Base-by-base conservation (phyloP, 2,329 filamentous ascomycete species). In the Sarocladium strictum region DNA sequence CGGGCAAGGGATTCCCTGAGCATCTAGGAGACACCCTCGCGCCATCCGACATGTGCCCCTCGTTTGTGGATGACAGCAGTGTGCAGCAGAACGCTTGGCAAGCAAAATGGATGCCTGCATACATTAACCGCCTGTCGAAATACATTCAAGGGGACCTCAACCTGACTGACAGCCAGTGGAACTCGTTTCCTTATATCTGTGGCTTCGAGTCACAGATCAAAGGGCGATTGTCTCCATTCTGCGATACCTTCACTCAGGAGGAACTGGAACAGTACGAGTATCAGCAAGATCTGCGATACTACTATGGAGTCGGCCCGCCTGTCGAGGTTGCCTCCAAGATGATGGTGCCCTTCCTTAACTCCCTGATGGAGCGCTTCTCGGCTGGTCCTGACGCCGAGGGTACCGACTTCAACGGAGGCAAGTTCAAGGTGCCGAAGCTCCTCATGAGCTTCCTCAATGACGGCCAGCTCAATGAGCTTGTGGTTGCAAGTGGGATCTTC, bases 151-250 rank as follows among this genome's bases (percentile, higher is more conserved):
- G 84, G 1, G 71, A 76, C 37, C 74, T 87, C 32, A 76, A 75
- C 1, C 73, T 87, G 32, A 76, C 73, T 0, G 68, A 76, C 29
- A 68, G 66, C 1, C 81, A 87, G 55, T 70, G 84, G 40, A 72
- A 69, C 7, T 76, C 78, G 43, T 83, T 88, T 51, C 83, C 84
- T 0, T 87, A 88, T 60, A 73, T 87, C n/a, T 89, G 85, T 60
- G 85, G 83, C 3, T 89, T 86, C 56, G 85, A 89, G 61, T 83
- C 78, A 2, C 85, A 88, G 61, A 86, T 88, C 58, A 81, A 75
- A 0, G 84, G 85, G 1, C 69, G 68, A 2, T 65, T 80, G 3
- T 86, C 81, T 3, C 80, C 83, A 0, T 87, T 81, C 72, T 88
- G 85, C 63, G 70, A 72, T 52, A 72, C 85, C 15, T 84, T 86